Evolutionary conservation across 1,284 basidiomycete genomes (phyloP).

Genomic region (Ceratobasidium papillatum): DNA sequence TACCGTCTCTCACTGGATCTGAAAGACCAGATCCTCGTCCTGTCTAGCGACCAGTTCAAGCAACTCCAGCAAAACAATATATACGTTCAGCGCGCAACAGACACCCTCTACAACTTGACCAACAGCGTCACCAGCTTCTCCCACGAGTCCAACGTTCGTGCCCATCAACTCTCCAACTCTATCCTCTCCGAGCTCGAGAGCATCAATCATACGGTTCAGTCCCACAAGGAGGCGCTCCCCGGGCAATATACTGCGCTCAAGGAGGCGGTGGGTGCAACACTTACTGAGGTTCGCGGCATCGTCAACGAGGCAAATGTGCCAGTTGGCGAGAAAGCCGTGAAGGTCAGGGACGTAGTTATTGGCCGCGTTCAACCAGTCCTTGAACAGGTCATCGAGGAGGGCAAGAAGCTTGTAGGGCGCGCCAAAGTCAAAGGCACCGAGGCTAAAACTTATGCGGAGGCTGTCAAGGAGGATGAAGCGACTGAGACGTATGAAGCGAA

Average conservation of each 20-base stretch:
- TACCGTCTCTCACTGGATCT: constrained; percentile 69
- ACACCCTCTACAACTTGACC: constrained; percentile 70
- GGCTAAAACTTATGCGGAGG: neutral
- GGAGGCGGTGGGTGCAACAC: constrained; percentile 36
- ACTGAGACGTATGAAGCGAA: neutral
- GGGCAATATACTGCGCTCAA: constrained; percentile 20
- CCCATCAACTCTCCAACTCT: constrained; percentile 41
- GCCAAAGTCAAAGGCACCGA: constrained; percentile 31
- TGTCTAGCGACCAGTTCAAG: constrained; percentile 75
- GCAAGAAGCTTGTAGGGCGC: constrained; percentile 35
- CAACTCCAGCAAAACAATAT: constrained; percentile 72
- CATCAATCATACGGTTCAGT: constrained; percentile 41
- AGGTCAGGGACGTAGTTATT: constrained; percentile 39
- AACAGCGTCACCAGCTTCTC: constrained; percentile 55
- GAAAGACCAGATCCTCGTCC: constrained; percentile 66
- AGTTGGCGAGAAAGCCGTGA: constrained; percentile 42
- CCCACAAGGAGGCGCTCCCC: constrained; percentile 27
- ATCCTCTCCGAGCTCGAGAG: constrained; percentile 46
- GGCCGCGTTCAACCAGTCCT: constrained; percentile 41
- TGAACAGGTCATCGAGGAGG: constrained; percentile 40
- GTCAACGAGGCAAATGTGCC: constrained; percentile 40
- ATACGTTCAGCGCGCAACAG: constrained; percentile 72
- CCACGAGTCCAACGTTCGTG: constrained; percentile 43
- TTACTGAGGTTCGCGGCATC: constrained; percentile 41
- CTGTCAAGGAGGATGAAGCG: neutral